Evolutionary conservation across 2,329 filamentous ascomycete genomes (phyloP).

Genomic region (Dactylellina drechsleri): DNA sequence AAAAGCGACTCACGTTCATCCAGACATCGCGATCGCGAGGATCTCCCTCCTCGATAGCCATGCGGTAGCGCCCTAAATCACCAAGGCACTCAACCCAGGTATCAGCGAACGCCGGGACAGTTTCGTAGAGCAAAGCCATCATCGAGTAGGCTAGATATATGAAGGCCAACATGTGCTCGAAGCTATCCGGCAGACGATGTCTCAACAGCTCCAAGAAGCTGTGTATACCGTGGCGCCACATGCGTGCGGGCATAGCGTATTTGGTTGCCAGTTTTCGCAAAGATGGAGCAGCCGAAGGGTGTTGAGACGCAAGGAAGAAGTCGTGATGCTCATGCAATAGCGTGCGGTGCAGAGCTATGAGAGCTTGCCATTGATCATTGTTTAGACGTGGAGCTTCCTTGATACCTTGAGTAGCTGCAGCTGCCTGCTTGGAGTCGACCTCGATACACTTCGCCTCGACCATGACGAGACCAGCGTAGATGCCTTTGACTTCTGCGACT

Average conservation of each 20-base stretch:
- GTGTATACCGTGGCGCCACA: constrained; percentile 95
- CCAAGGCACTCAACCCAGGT: constrained; percentile 95
- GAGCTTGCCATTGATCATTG: constrained; percentile 81
- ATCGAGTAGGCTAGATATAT: constrained; percentile 90
- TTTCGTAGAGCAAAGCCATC: constrained; percentile 87
- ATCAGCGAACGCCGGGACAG: constrained; percentile 81
- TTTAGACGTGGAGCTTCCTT: constrained; percentile 62
- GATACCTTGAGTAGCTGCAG: constrained; percentile 61
- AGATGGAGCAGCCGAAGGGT: constrained; percentile 77
- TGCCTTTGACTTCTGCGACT: constrained; percentile 81
- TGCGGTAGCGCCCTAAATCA: constrained; percentile 77
- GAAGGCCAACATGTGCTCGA: constrained; percentile 91
- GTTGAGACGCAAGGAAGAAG: constrained; percentile 86
- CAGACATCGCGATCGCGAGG: constrained; percentile 79
- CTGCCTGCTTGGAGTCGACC: constrained; percentile 73
- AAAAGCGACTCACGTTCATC: constrained; percentile 80
- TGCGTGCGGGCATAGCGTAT: constrained; percentile 88
- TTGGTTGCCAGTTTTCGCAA: constrained; percentile 77
- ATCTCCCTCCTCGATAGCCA: constrained; percentile 90
- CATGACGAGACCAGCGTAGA: constrained; percentile 84
- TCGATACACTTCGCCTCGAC: constrained; percentile 89
- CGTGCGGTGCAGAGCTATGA: constrained; percentile 83
- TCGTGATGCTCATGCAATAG: constrained; percentile 84
- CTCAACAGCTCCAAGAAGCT: constrained; percentile 81
- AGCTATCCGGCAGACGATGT: constrained; percentile 76